Percentiles rank a stretch among this genome's conserved stretches.
These are phyloP conservation scores for Myriosclerotinia curreyana DNA, from an alignment of 2,329 filamentous ascomycete genomes.

Conservation along the genomic window DNA sequence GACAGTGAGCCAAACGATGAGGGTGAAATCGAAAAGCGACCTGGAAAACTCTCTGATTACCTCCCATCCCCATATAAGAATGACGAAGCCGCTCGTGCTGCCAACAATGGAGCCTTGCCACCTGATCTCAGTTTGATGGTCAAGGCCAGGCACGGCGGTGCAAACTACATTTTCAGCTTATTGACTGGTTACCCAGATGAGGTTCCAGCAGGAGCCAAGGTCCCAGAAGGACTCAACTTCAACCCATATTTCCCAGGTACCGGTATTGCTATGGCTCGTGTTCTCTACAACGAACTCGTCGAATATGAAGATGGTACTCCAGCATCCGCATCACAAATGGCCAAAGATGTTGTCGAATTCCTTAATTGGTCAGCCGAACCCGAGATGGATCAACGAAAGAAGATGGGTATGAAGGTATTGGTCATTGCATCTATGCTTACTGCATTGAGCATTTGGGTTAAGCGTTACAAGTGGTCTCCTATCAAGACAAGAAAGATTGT, in stretches of 20 bases:
- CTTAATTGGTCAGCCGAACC: constrained; percentile 99
- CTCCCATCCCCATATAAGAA: constrained; percentile 96
- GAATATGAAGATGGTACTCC: constrained; percentile 97
- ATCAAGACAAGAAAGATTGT: constrained; percentile 93
- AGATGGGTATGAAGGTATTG: constrained; percentile 98
- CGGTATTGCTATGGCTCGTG: constrained; percentile 97
- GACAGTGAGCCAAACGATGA: constrained; percentile 96
- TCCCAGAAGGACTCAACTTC: constrained; percentile 94
- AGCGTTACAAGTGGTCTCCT: constrained; percentile 98
- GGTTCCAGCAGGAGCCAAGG: constrained; percentile 80
- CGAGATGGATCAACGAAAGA: constrained; percentile 99
- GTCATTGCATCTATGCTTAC: constrained; percentile 75
- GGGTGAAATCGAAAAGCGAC: constrained; percentile 97
- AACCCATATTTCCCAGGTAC: constrained; percentile 99
- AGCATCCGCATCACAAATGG: constrained; percentile 96
- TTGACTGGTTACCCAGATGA: constrained; percentile 98
- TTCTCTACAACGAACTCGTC: constrained; percentile 93
- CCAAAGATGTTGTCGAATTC: constrained; percentile 98
- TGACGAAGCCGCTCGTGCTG: constrained; percentile 94
- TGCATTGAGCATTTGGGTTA: constrained; percentile 91
- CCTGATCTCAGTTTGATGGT: constrained; percentile 97
- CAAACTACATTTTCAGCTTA: constrained; percentile 97
- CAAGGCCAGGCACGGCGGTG: constrained; percentile 96
- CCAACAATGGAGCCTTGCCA: constrained; percentile 96
- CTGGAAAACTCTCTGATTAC: constrained; percentile 98